Evolutionary conservation across 352 stramenopile species (phyloP).

Genomic region (Phytophthora fragariaefolia): DNA sequence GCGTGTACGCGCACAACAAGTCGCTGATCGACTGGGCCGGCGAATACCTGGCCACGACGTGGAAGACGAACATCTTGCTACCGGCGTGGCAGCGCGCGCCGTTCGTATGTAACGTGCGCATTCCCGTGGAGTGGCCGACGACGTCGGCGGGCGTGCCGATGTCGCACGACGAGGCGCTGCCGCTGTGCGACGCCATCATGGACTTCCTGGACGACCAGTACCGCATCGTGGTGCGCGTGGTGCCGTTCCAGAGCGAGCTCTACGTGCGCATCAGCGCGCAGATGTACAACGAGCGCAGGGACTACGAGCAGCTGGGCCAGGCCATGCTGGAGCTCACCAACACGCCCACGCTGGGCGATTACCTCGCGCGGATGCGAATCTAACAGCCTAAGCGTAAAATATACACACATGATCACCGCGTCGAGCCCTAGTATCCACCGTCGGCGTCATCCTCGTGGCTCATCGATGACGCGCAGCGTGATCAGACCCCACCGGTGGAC

Average conservation of each 20-base stretch:
- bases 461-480: conserved; percentile 1
- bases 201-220: conserved; percentile 81
- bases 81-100: conserved; percentile 82
- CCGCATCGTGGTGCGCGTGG: conserved; percentile 71
- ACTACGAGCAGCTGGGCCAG: conserved; percentile 77
- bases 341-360: conserved; percentile 64
- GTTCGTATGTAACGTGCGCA: conserved; percentile 82
- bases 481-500: background rate
- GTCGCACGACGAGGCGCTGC: conserved; percentile 62
- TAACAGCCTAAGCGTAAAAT: conserved; percentile 41
- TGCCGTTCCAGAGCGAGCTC: conserved; percentile 69
- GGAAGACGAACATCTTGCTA: conserved; percentile 75
- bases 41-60: conserved; percentile 73
- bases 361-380: conserved; percentile 70
- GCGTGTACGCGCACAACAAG: conserved; percentile 86
- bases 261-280: conserved; percentile 87
- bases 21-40: conserved; percentile 84
- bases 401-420: conserved; percentile 26
- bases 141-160: conserved; percentile 52
- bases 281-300: conserved; percentile 86
- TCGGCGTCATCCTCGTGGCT: too few species aligned
- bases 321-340: conserved; percentile 82
- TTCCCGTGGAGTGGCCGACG: conserved; percentile 72
- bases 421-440: background rate
- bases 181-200: conserved; percentile 82